These are phyloP conservation scores for Huntiella abstrusa DNA, from an alignment of 2,329 filamentous ascomycete genomes.

Conservation along the genomic window DNA sequence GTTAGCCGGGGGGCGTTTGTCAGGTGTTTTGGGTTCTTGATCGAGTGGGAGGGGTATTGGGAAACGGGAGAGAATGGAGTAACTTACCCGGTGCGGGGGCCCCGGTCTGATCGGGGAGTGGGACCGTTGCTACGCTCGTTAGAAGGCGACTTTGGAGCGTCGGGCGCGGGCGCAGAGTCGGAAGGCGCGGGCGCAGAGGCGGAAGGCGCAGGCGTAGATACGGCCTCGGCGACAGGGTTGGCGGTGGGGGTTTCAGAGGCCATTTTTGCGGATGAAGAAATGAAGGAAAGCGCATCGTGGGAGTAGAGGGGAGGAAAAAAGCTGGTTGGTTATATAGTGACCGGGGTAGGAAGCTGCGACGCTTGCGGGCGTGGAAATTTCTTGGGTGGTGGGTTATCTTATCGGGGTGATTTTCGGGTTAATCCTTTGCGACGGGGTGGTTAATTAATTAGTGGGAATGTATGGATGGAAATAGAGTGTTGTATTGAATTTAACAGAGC, in stretches of 20 bases:
- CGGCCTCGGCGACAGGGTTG: too few relatives aligned
- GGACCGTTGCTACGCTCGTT: slow-evolving; percentile 1
- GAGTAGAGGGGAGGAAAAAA: background rate
- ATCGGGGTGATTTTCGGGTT: slow-evolving; percentile 1
- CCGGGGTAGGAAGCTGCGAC: background rate
- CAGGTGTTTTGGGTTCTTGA: background rate
- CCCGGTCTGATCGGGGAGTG: slow-evolving; percentile 6
- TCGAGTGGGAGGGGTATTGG: background rate
- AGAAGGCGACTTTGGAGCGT: background rate
- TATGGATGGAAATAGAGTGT: background rate
- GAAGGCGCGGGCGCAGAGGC: too few relatives aligned
- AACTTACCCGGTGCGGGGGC: slow-evolving; percentile 9
- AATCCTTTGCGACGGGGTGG: slow-evolving; percentile 3
- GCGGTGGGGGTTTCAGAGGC: slow-evolving; percentile 5
- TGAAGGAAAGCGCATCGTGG: slow-evolving; percentile 7
- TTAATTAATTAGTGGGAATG: too few relatives aligned
- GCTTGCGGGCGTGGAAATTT: background rate
- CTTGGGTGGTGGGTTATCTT: background rate
- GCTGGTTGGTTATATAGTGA: background rate
- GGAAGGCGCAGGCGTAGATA: too few relatives aligned
- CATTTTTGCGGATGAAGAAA: slow-evolving; percentile 5
- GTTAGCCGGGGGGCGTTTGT: slow-evolving; percentile 11
- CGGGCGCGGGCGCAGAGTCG: too few relatives aligned
- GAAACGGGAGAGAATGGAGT: background rate
- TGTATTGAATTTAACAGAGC: background rate